These are phyloP conservation scores for Zasmidium citrigriseum DNA, from an alignment of 2,329 filamentous ascomycete species.

Conservation along the genomic window DNA sequence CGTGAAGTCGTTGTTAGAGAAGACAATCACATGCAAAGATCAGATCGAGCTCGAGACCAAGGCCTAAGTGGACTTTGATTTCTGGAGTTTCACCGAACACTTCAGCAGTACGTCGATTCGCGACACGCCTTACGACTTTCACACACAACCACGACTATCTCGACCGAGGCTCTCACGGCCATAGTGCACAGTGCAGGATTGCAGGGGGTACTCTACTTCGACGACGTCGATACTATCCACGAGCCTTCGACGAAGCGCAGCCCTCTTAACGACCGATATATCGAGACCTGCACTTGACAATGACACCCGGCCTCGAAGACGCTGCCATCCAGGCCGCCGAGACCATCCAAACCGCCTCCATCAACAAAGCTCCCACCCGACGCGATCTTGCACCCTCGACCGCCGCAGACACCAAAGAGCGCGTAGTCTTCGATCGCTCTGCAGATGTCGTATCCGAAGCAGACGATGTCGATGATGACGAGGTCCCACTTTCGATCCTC, in stretches of 20 bases:
- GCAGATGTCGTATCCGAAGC: conserved; percentile 43
- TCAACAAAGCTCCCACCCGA: conserved; percentile 69
- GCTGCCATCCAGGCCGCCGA: conserved; percentile 63
- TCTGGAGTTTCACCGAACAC: too few relatives aligned
- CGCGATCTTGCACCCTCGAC: conserved; percentile 84
- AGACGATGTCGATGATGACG: conserved; percentile 61
- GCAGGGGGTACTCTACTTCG: not conserved
- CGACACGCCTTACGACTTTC: not conserved
- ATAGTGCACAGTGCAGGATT: too few relatives aligned
- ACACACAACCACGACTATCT: not conserved
- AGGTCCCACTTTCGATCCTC: conserved; percentile 69
- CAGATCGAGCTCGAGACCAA: too few relatives aligned
- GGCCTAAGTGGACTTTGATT: too few relatives aligned
- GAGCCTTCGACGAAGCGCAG: not conserved
- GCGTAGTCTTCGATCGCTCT: conserved; percentile 51
- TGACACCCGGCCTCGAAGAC: conserved; percentile 27
- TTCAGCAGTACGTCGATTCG: too few relatives aligned
- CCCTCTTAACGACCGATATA: too few relatives aligned
- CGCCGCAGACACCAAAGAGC: conserved; percentile 66
- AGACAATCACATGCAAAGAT: too few relatives aligned
- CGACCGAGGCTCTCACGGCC: not conserved
- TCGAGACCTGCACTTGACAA: not conserved
- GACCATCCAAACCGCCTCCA: conserved; percentile 76
- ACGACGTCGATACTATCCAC: too few relatives aligned
- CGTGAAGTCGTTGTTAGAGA: not conserved